phyloP scores from a whole-genome alignment of 352 stramenopile genomes.

The Phytophthora chlamydospora region DNA sequence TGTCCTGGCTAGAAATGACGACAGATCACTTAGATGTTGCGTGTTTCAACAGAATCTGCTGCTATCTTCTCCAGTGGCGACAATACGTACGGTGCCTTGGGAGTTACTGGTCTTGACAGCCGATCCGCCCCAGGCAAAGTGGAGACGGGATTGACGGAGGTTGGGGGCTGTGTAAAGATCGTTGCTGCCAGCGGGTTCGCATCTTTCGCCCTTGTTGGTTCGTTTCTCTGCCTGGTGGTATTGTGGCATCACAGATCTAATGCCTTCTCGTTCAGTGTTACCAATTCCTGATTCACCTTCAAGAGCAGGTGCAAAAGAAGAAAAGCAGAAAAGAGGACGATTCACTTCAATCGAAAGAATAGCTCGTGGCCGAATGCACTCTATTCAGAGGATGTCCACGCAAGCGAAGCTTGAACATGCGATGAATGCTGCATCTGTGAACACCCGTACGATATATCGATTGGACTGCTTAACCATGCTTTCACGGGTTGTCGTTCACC shows the following conservation, averaged over 20 bases:
- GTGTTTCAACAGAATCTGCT: conserved; percentile 54
- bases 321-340: conserved; percentile 11
- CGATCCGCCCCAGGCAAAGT: conserved; percentile 41
- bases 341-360: conserved; percentile 33
- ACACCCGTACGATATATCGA: conserved; percentile 32
- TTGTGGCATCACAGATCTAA: conserved; percentile 2
- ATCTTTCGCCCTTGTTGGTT: conserved; percentile 74
- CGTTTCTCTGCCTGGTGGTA: conserved; percentile 2
- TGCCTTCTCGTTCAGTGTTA: conserved; percentile 9
- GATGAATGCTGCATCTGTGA: conserved; percentile 33
- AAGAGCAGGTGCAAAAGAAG: conserved; percentile 27
- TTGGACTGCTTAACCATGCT: background rate
- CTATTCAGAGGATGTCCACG: conserved; percentile 16
- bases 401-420: conserved; percentile 27
- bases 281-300: conserved; percentile 20
- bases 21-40: conserved; percentile 3
- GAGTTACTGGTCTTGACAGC: conserved; percentile 10
- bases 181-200: conserved; percentile 71
- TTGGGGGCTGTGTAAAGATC: conserved; percentile 43
- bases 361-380: conserved; percentile 22
- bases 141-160: conserved; percentile 19
- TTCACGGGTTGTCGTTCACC: background rate
- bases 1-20: background rate
- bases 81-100: conserved; percentile 66
- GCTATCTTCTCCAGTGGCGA: conserved; percentile 75